Evolutionary conservation across 2,329 filamentous ascomycete species (phyloP).

Genomic region (Epichloe scottii): DNA sequence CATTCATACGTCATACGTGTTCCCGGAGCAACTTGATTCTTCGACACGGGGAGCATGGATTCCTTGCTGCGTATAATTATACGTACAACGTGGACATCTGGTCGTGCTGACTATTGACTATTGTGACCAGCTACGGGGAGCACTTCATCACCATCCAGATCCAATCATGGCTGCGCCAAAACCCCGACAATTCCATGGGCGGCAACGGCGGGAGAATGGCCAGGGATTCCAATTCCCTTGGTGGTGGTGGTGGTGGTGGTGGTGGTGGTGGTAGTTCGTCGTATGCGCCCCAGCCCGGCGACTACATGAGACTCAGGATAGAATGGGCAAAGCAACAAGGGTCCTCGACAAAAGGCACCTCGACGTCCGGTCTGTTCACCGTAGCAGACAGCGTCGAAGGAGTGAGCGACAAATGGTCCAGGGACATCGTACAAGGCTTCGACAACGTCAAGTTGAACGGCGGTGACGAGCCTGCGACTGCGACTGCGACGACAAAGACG

Average conservation of each 20-base stretch:
- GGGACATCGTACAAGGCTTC: not conserved
- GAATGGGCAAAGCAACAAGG: slow-evolving; percentile 5
- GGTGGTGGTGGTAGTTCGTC: not conserved
- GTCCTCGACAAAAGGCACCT: not conserved
- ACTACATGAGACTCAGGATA: slow-evolving; percentile 8
- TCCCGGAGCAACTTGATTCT: too few species aligned
- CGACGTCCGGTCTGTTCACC: slow-evolving; percentile 11
- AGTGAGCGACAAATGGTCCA: not conserved
- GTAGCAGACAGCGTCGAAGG: slow-evolving; percentile 2
- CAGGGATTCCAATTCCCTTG: too few species aligned
- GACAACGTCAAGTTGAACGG: not conserved
- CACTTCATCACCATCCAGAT: not conserved
- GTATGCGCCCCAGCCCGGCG: not conserved
- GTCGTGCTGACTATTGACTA: too few species aligned
- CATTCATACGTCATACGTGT: too few species aligned
- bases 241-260: too few species aligned
- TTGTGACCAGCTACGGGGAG: not conserved
- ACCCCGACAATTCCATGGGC: not conserved
- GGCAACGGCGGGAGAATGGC: not conserved
- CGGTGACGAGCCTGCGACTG: not conserved
- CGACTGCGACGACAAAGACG: not conserved
- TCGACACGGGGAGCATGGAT: not conserved
- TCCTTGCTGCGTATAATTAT: not conserved
- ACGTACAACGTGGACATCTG: too few species aligned
- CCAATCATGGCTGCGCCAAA: not conserved